Conservation (phyloP, 2,329 filamentous ascomycete genomes). For the Alternaria sp. region DNA sequence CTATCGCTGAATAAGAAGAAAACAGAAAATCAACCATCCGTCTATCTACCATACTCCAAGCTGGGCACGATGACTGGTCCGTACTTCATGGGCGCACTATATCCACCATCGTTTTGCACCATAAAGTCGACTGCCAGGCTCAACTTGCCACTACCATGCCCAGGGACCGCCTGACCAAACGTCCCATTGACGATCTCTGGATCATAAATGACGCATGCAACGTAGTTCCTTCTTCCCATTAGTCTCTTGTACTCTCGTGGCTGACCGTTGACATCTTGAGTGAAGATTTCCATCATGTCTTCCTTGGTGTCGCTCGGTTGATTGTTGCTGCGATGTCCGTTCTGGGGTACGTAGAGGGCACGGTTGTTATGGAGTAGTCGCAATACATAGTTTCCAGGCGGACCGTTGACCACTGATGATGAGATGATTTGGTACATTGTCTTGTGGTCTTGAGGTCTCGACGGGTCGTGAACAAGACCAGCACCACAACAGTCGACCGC, state of each 20-base stretch:
- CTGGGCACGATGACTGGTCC: constrained; percentile 93
- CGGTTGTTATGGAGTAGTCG: constrained; percentile 97
- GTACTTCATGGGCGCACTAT: constrained; percentile 88
- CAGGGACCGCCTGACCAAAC: constrained; percentile 51
- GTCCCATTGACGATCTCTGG: constrained; percentile 73
- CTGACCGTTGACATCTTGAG: constrained; percentile 86
- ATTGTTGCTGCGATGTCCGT: constrained; percentile 76
- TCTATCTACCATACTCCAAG: constrained; percentile 59
- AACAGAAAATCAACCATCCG: not conserved
- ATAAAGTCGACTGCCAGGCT: constrained; percentile 96
- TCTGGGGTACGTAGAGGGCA: constrained; percentile 86
- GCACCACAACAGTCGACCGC: constrained; percentile 91
- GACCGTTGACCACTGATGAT: constrained; percentile 88
- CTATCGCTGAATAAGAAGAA: constrained; percentile 18
- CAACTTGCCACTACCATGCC: constrained; percentile 61
- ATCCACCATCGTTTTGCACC: constrained; percentile 88
- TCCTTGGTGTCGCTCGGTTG: constrained; percentile 92
- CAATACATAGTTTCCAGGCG: constrained; percentile 83
- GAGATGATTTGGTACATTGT: constrained; percentile 99
- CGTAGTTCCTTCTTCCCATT: constrained; percentile 93
- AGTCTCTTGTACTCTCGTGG: constrained; percentile 85
- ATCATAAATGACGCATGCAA: constrained; percentile 93
- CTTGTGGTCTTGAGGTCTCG: constrained; percentile 91
- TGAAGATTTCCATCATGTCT: constrained; percentile 99
- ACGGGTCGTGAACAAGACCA: constrained; percentile 91